Evolutionary conservation across 1,139 yeast species (phyloP), one percentile per base, ranked within the genome.

Genomic region (Hemisphaericaspora subhashii): DNA sequence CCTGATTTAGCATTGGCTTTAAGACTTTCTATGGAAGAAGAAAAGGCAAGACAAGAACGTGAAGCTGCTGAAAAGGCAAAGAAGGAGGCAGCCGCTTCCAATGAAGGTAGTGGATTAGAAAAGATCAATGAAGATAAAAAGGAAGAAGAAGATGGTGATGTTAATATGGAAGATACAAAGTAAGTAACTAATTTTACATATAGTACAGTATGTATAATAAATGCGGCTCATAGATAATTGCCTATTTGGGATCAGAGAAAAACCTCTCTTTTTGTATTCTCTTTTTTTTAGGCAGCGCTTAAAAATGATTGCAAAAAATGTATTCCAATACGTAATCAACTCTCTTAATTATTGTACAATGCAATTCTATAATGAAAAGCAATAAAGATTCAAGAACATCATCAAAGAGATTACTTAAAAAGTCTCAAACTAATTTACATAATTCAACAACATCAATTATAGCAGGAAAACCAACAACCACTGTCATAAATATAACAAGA

Each of bases 1-100:
- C 98, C 98, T 18, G 98, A 94, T 62, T 79, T 92, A 57, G 98
- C 98, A 1, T 75, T 92, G 71, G 98, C 98, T 0, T 77, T 92
- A 53, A 75, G 95, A 55, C 77, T 86, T 64, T 85, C 94, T 3
- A 70, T 86, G 46, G 95, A 86, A 55, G 95, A 86, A 55, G 95
- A 86, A 54, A 81, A 80, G 55, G 77, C 84, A 27, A 74, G 95
- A 58, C 92, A 83, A 55, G 90, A 83, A 51, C 68, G 81, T 51
- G 81, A 77, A 60, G 66, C 71, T 2, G 59, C 60, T 1, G 72
- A 64, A 35, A 58, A 55, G 55, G 74, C 68, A 31, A 72, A 66
- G 46, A 49, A 56, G 27, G 57, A 60, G 37, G 46, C 50, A 22
- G 42, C 46, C 21, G 42, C 40, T 11, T 11, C 36, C n/a, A 33